phyloP scores from a whole-genome alignment of 495 filamentous ascomycete species.

The Aspergillus affinis region DNA sequence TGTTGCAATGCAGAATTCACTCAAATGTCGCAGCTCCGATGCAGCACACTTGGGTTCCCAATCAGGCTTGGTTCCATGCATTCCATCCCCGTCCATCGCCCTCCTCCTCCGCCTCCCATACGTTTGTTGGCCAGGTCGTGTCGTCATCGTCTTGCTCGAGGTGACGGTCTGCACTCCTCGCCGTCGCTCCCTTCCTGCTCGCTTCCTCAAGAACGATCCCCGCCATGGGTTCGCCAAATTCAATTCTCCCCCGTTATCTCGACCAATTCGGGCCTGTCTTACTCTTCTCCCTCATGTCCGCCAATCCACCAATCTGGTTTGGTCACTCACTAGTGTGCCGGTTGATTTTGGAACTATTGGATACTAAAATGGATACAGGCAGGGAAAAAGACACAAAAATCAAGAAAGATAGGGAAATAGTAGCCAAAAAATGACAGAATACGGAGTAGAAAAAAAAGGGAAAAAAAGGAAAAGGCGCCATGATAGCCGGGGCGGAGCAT shows the following conservation, averaged over 20 bases:
- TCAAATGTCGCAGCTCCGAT: conserved; percentile 6
- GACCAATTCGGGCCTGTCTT: conserved; percentile 2
- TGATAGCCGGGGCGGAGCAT: background rate
- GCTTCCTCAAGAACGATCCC: conserved; percentile 10
- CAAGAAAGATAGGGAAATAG: too few species aligned
- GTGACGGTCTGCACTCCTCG: conserved; percentile 9
- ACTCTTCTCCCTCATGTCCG: background rate
- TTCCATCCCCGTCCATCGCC: background rate
- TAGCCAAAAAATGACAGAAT: too few species aligned
- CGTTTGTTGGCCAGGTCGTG: conserved; percentile 11
- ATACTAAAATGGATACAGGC: background rate
- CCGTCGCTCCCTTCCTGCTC: background rate
- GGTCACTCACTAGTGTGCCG: background rate
- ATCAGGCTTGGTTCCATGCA: conserved; percentile 3
- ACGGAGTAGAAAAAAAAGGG: too few species aligned
- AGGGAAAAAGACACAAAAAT: background rate
- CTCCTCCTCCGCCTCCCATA: too few species aligned
- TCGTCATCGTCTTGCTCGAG: conserved; percentile 21
- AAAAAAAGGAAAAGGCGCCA: too few species aligned
- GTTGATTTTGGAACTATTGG: background rate
- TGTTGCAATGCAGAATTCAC: conserved; percentile 6
- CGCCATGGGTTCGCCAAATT: background rate
- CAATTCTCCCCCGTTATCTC: background rate
- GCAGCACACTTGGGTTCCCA: background rate
- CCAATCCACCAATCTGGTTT: background rate